Base-by-base conservation (phyloP, 208 protist species). In the Porcisia hertigi region DNA sequence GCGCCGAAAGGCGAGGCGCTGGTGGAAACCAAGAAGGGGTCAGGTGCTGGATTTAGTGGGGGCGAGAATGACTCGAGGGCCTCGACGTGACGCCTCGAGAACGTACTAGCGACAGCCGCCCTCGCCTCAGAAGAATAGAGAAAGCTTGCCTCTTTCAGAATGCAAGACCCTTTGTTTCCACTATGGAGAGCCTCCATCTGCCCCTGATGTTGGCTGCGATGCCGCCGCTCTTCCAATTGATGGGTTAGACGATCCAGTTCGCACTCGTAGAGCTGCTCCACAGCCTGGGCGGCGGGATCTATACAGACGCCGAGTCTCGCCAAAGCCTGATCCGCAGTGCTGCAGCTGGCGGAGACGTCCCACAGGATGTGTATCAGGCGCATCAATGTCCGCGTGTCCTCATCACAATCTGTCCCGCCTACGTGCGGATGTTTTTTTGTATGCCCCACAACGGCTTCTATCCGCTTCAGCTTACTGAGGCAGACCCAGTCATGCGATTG, bases 321-420 rank as follows among this genome's bases (percentile, higher is more conserved):
- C 41, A 81, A 20, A 70, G 64, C 64, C 76, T 60, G 62, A 9
- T 65, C 45, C 8, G 76, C 71, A 18, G 39, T 66, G 30, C 8
- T 20, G 45, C 49, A 76, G 64, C 43, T 59, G 53, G 55, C 71
- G 47, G 76, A 63, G 34, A 69, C 52, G 54, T 81, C 52, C 76
- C 76, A 81, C 64, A 81, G 45, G 34, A 81, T 60, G 49, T 59
- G 76, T 71, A 76, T 75, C 18, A 81, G 76, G 30, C 60, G 64
- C 45, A 47, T 39, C 18, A 69, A 49, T 39, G 64, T 58, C 0
- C 54, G 59, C 63, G n/a, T 65, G 5, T 72, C 65, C 16, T 65
- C 65, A 12, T 36, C 43, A 23, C 3, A 20, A 11, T 78, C 65
- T n/a, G n/a, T 23, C 23, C 14, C 45, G 9, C 5, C 6, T 6